These are phyloP conservation scores for Kodamaea hsintzibuensis DNA, from an alignment of 805 yeast species.

Conservation along the genomic window DNA sequence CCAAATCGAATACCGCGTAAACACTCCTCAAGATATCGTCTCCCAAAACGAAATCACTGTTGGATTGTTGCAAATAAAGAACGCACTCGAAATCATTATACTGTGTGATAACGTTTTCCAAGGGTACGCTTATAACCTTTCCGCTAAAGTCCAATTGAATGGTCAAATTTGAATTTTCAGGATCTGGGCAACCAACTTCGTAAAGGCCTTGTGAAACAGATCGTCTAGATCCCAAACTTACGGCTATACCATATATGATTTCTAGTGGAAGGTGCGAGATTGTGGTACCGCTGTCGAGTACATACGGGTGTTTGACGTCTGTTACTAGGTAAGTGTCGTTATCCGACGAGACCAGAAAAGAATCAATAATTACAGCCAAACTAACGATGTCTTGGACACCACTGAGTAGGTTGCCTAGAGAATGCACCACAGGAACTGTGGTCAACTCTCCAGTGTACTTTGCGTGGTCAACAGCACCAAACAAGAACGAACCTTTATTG, in stretches of 20 bases:
- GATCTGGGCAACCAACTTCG: not conserved
- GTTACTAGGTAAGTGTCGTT: not conserved
- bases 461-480: conserved; percentile 71
- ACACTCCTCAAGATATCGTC: conserved; percentile 29
- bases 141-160: not conserved
- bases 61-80: too few species aligned
- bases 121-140: not conserved
- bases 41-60: conserved; percentile 18
- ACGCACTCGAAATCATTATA: not conserved
- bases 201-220: not conserved
- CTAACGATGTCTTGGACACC: not conserved
- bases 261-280: not conserved
- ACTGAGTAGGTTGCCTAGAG: too few species aligned
- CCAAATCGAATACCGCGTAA: conserved; percentile 28
- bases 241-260: not conserved
- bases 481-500: conserved; percentile 46
- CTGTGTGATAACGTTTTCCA: not conserved
- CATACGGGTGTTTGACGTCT: not conserved
- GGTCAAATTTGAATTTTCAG: not conserved
- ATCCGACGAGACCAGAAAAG: not conserved
- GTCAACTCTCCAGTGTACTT: conserved; percentile 53
- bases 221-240: not conserved
- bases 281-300: not conserved
- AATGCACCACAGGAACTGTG: conserved; percentile 21
- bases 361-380: not conserved